phyloP scores from a whole-genome alignment of 305 asterid genomes.

The Solanum aculeatissimum region DNA sequence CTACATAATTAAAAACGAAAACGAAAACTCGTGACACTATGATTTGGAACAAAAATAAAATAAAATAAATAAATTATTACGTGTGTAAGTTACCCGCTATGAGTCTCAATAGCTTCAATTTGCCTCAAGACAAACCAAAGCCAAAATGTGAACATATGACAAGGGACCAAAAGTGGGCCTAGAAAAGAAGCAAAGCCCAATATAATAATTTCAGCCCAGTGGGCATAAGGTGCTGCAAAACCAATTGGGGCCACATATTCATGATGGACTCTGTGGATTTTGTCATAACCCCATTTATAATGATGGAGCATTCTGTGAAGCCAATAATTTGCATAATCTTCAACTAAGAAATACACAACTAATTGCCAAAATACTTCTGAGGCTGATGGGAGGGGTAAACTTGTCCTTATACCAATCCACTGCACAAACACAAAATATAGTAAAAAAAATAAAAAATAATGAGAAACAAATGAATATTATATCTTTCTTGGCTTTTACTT shows the following conservation, averaged over 20 bases:
- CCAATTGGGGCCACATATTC: conserved; percentile 47
- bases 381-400: conserved; percentile 53
- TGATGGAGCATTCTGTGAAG: conserved; percentile 70
- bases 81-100: conserved; percentile 24
- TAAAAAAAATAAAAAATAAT: neutral
- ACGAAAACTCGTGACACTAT: neutral
- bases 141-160: conserved; percentile 72
- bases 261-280: conserved; percentile 66
- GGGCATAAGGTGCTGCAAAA: conserved; percentile 77
- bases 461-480: neutral
- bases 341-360: conserved; percentile 46
- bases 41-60: neutral
- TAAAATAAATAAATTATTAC: neutral
- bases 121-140: conserved; percentile 59
- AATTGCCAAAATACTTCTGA: conserved; percentile 46
- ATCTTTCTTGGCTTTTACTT: neutral
- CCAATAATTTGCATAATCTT: conserved; percentile 77
- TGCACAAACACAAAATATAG: conserved; percentile 1
- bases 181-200: conserved; percentile 58
- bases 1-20: conserved; percentile 3
- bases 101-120: conserved; percentile 62
- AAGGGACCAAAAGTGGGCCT: conserved; percentile 54
- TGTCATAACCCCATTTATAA: conserved; percentile 49
- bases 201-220: conserved; percentile 63
- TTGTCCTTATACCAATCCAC: conserved; percentile 60